A percentile compares a stretch with the other conserved stretches of the same genome.
Evolutionary conservation across 148 eudicot species (phyloP).

Genomic region (Cornus suecica): DNA sequence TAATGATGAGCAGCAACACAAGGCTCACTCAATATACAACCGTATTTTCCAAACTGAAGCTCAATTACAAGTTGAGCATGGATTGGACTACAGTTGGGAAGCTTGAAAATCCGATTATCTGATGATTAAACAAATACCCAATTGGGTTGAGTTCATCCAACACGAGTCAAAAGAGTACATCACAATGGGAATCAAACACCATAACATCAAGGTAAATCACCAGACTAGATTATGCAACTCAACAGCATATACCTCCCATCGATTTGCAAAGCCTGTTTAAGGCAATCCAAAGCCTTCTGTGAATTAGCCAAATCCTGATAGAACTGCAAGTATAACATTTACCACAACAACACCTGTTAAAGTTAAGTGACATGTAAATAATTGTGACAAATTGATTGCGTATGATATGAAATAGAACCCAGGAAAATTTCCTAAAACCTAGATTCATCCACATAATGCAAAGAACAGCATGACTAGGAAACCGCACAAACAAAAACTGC

Average conservation of each 20-base stretch:
- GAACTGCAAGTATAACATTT: conserved; percentile 46
- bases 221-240: background rate
- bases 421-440: background rate
- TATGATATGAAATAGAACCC: background rate
- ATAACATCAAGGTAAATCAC: background rate
- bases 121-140: no score
- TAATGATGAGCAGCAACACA: no score
- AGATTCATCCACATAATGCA: background rate
- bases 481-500: background rate
- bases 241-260: conserved; percentile 60
- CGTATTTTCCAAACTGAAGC: no score
- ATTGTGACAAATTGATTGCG: background rate
- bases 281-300: conserved; percentile 72
- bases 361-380: background rate
- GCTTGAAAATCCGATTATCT: no score
- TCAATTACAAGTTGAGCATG: no score
- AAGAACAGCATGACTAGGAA: background rate
- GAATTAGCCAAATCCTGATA: conserved; percentile 90
- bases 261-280: conserved; percentile 58
- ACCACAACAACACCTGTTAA: background rate
- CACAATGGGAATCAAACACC: conserved; percentile 5
- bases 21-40: no score
- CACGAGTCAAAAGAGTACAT: background rate
- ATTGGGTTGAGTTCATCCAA: no score
- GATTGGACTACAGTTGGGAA: no score